Evolutionary conservation across 169 alveolate genomes (phyloP), one percentile per base, ranked within the genome.

Genomic region (Besnoitia besnoiti): DNA sequence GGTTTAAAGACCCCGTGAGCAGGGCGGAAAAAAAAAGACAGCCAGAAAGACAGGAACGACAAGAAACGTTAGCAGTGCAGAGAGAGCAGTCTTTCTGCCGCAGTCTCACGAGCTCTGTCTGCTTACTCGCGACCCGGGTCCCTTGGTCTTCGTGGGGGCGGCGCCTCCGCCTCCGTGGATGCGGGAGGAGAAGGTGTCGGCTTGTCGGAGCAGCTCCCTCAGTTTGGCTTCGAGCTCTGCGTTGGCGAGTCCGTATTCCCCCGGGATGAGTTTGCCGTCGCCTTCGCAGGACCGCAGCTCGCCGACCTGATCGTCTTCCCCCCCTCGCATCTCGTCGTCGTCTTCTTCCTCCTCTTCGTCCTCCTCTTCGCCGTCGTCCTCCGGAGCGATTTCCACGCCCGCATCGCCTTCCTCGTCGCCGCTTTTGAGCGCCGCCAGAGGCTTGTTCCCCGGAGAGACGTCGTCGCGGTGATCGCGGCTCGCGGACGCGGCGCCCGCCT

Each of bases 201-300:
- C 73, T 30, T 82, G 62, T 35, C 89, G 89, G 40, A 82, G 73
- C 40, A 82, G 33, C 73, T 82, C 89, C 40, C 42, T 5, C 75
- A 82, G 73, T 30, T 47, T 82, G 75, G 37, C 73, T 3, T 46
- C 89, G 40, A 30, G 42, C 4, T 82, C 89, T 30, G 44, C 39
- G n/a, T 67, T 67, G 14, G 80, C 80, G 39, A 67, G 80, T 37
- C 39, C 80, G 67, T 55, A 55, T 16, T 55, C 67, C 30, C 55
- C 55, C 55, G 5, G 4, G 33, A 5, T 19, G 67, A 10, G 67
- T 55, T 19, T n/a, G 14, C 44, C 30, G 46, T 21, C 19, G 39
- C 44, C 1, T 7, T 14, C n/a, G 44, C 40, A 33, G 24, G 24
- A 2, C 1, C 12, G 77, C 42, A n/a, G 10, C 46, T 30, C 80